Base-by-base conservation (phyloP, 805 yeast genomes). In the Metschnikowia shivogae region DNA sequence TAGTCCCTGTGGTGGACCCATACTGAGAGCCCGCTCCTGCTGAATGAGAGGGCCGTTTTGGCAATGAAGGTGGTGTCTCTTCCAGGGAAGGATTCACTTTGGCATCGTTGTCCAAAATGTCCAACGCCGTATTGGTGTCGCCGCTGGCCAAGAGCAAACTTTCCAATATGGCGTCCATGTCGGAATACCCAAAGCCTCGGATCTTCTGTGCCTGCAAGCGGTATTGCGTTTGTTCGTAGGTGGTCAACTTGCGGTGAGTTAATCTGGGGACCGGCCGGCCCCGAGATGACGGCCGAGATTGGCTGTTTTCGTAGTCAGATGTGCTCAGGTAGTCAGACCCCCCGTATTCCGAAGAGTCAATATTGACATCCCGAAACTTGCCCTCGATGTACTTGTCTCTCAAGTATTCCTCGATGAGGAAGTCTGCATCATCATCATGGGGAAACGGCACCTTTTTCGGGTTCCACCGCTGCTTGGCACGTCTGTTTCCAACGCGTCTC, bases 361-460 rank as follows among this genome's bases (percentile, higher is more conserved):
- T 60, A 6, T 58, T 53, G 35, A 71, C 77, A 39, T 68, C 66
- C 44, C 81, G 62, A 56, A 75, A 87, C 46, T 68, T 73, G 1
- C 89, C 89, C n/a, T 64, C 55, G 19, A 84, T 64, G 61, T 87
- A 87, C 59, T 87, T 87, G 38, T 83, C 81, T 50, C 84, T 72
- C 36, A 87, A 64, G 64, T 67, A 87, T 46, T 73, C 68, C 45
- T 77, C 84, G 26, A 84, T 77, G 1, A 67, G 70, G 28, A 56
- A 56, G 32, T 58, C 75, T 55, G 80, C 84, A 56, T 81, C 89
- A 54, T 85, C 92, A 57, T 84, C 90, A 48, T 63, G 81, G 7
- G 93, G 93, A 56, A 84, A 85, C 0, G 89, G 87, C 22, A 69
- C 79, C 40, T 72, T 68, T 50, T 76, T 76, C 2, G 86, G 77